These are phyloP conservation scores for Piper longum DNA, from an alignment of 164 flowering plant species.

Conservation along the genomic window DNA sequence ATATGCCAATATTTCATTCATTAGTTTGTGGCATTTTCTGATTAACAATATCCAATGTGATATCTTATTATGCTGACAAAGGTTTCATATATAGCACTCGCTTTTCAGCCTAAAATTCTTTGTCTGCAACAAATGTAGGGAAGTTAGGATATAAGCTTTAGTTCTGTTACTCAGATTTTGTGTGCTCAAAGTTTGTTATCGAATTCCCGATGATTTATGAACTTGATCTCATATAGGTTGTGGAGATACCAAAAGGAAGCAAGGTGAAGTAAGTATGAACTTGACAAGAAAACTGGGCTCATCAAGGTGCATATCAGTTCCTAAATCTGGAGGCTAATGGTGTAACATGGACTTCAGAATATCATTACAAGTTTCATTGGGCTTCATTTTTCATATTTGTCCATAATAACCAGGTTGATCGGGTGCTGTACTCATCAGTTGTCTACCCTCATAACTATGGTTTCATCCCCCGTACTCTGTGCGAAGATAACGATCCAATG, in stretches of 20 bases:
- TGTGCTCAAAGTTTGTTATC: neutral
- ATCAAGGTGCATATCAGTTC: slow-evolving; percentile 36
- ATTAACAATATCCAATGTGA: neutral
- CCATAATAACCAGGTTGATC: slow-evolving; percentile 40
- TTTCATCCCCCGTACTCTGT: slow-evolving; percentile 60
- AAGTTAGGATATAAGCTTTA: neutral
- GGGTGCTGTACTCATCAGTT: slow-evolving; percentile 55
- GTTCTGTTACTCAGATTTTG: no score
- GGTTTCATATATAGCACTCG: neutral
- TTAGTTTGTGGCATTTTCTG: no score
- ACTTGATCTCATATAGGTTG: slow-evolving; percentile 29
- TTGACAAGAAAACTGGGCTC: slow-evolving; percentile 72
- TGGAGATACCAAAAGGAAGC: slow-evolving; percentile 75
- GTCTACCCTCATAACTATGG: slow-evolving; percentile 76
- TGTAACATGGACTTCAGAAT: neutral
- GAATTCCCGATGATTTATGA: neutral
- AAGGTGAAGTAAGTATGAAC: slow-evolving; percentile 82
- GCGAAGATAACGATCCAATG: slow-evolving; percentile 71
- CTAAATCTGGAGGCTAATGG: neutral
- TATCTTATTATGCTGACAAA: neutral
- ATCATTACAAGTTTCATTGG: neutral
- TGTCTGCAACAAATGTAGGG: neutral
- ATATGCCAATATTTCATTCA: no score
- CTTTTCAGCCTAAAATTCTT: neutral
- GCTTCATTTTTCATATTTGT: neutral